Conservation (phyloP, 2,329 filamentous ascomycete species). For the Monosporascus sp. region DNA sequence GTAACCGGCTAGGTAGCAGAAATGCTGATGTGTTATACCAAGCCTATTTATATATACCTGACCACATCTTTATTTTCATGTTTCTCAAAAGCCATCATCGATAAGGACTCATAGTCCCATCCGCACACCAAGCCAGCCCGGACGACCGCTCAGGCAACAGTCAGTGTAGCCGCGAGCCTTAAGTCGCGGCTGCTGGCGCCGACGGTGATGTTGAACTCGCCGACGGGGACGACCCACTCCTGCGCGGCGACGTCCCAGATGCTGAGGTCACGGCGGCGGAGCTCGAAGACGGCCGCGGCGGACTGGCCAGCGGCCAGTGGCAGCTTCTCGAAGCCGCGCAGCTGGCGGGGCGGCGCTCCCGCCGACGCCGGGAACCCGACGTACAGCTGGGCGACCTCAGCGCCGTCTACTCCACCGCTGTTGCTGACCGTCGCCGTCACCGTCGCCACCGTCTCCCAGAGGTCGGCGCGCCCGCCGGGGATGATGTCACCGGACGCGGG, state of each 20-base stretch:
- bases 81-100: no score
- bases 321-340: constrained; percentile 60
- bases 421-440: constrained; percentile 61
- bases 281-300: constrained; percentile 42
- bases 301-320: constrained; percentile 41
- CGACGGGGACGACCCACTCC: constrained; percentile 45
- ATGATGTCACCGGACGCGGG: constrained; percentile 33
- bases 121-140: no score
- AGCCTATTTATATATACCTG: no score
- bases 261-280: constrained; percentile 57
- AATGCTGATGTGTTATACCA: no score
- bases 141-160: constrained; percentile 9
- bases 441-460: constrained; percentile 39
- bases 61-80: no score
- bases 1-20: no score
- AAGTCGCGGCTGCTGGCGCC: constrained; percentile 43
- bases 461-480: constrained; percentile 39
- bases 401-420: constrained; percentile 53
- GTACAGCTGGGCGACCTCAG: constrained; percentile 62
- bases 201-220: constrained; percentile 34
- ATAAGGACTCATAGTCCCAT: no score
- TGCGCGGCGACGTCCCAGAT: constrained; percentile 56
- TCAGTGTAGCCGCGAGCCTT: constrained; percentile 30
- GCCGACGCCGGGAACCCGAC: constrained; percentile 36
- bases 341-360: constrained; percentile 39